phyloP scores from a whole-genome alignment of 441 rosid species.

The Arabidopsis hybrid region DNA sequence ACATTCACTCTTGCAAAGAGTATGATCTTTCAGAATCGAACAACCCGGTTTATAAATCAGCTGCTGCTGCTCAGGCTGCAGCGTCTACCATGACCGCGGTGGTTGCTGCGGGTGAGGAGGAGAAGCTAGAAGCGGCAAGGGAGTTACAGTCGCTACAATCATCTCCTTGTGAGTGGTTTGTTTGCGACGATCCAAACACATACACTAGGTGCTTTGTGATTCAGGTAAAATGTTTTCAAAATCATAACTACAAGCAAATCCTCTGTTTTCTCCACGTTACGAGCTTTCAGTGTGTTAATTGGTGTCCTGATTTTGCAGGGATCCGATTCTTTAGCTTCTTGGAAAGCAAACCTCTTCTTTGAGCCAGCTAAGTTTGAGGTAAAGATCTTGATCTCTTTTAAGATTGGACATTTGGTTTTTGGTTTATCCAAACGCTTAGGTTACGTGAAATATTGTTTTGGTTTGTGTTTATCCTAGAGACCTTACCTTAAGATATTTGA shows the following conservation, averaged over 20 bases:
- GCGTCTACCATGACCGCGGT: conserved; percentile 86
- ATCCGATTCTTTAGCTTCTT: conserved; percentile 87
- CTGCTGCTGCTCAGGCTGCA: conserved; percentile 80
- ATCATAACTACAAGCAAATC: not conserved
- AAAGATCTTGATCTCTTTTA: conserved; percentile 12
- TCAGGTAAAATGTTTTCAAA: conserved; percentile 59
- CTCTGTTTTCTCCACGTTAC: conserved; percentile 12
- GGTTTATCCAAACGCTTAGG: not conserved
- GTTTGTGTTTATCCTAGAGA: not conserved
- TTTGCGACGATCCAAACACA: conserved; percentile 81
- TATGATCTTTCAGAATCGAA: conserved; percentile 41
- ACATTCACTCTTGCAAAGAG: conserved; percentile 64
- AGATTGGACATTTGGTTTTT: not conserved
- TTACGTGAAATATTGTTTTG: not conserved
- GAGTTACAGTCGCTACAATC: conserved; percentile 83
- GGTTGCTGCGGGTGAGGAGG: conserved; percentile 88
- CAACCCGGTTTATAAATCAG: conserved; percentile 60
- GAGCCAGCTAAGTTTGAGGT: conserved; percentile 91
- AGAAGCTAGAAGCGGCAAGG: conserved; percentile 73
- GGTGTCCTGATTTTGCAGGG: conserved; percentile 53
- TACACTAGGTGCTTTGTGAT: conserved; percentile 81
- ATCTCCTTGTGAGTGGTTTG: conserved; percentile 91
- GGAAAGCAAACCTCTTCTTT: conserved; percentile 92
- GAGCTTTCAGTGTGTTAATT: conserved; percentile 3
- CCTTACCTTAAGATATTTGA: conserved; percentile 5